These are phyloP conservation scores for Fusarium sp. DNA, from an alignment of 2,329 filamentous ascomycete species.

Conservation along the genomic window DNA sequence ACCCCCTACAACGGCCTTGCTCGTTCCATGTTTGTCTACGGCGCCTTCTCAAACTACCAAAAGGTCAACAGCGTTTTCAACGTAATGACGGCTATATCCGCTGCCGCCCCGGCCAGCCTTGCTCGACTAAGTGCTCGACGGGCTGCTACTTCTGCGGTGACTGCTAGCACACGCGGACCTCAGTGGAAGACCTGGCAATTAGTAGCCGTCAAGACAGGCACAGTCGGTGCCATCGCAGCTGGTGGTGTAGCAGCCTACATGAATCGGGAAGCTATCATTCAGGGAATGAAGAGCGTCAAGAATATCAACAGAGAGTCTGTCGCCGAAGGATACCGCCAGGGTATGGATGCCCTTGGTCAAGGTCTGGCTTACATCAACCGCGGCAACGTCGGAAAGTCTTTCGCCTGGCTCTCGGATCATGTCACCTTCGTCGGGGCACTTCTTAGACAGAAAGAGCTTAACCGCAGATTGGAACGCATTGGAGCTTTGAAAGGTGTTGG, in stretches of 20 bases:
- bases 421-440: constrained; percentile 88
- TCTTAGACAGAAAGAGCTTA: constrained; percentile 78
- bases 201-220: constrained; percentile 83
- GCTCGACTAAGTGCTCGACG: constrained; percentile 47
- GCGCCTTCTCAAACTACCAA: constrained; percentile 70
- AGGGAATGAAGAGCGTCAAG: constrained; percentile 60
- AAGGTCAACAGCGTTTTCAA: constrained; percentile 69
- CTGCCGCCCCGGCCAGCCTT: constrained; percentile 60
- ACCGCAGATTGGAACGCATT: constrained; percentile 73
- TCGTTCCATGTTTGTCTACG: constrained; percentile 70
- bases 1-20: constrained; percentile 81
- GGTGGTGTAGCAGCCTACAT: constrained; percentile 85
- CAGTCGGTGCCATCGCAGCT: constrained; percentile 82
- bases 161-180: constrained; percentile 49
- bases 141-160: constrained; percentile 33
- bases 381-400: constrained; percentile 73
- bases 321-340: constrained; percentile 62
- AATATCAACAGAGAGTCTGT: constrained; percentile 62
- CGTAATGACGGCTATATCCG: constrained; percentile 66
- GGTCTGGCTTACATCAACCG: constrained; percentile 69
- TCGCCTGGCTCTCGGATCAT: constrained; percentile 83
- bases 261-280: constrained; percentile 76
- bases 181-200: constrained; percentile 68
- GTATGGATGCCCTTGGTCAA: constrained; percentile 63
- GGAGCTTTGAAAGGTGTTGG: constrained; percentile 72